Conservation (phyloP, 352 stramenopile genomes). For the Globisporangium abappressorium region DNA sequence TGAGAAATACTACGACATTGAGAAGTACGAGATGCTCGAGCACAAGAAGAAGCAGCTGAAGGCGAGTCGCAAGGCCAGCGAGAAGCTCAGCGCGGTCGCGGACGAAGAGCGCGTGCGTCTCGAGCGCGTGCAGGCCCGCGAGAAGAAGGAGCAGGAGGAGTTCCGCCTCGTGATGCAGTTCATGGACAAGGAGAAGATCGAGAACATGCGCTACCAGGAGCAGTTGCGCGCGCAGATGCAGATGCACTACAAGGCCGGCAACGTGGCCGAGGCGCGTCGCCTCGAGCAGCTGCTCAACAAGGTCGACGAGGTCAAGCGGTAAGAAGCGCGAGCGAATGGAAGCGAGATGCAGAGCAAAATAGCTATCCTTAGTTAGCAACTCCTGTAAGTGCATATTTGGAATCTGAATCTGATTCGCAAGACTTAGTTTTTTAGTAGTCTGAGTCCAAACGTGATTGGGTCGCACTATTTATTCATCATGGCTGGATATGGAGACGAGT, state of each 20-base stretch:
- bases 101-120: conserved; percentile 69
- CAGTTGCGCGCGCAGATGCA: conserved; percentile 86
- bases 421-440: not conserved
- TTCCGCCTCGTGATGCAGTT: conserved; percentile 75
- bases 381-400: not conserved
- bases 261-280: conserved; percentile 78
- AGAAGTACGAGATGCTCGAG: conserved; percentile 96
- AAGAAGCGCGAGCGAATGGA: not conserved
- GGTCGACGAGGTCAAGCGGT: conserved; percentile 46
- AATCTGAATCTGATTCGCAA: not conserved
- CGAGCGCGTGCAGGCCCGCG: conserved; percentile 49
- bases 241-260: conserved; percentile 88
- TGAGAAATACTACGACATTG: conserved; percentile 97
- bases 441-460: too few relatives aligned
- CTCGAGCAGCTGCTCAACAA: conserved; percentile 80
- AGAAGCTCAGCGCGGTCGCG: conserved; percentile 24
- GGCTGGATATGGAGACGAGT: conserved; percentile 1
- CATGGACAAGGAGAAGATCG: conserved; percentile 85
- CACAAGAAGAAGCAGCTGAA: conserved; percentile 85
- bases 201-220: conserved; percentile 85
- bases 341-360: too few relatives aligned
- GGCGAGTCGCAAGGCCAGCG: conserved; percentile 25
- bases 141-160: conserved; percentile 67
- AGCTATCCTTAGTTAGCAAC: too few relatives aligned
- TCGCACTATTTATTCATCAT: not conserved